phyloP scores from a whole-genome alignment of 768 basidiomycete genomes.

The Agaricus sinodeliciosus region DNA sequence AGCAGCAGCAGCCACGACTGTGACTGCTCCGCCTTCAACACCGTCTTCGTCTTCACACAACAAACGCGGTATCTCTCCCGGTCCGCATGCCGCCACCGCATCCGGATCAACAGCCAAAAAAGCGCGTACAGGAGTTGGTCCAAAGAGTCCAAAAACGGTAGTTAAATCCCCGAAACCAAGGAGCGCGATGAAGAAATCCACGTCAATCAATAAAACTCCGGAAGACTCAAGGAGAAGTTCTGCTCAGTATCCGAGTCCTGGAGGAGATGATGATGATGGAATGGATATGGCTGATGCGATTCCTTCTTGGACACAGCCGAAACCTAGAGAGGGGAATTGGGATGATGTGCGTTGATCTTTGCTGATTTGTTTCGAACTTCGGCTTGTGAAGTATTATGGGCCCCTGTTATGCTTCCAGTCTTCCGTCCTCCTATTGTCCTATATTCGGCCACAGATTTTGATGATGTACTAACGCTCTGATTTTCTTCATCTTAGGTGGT shows the following conservation, averaged over 20 bases:
- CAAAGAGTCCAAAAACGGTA: constrained; percentile 20
- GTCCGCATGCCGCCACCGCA: constrained; percentile 2
- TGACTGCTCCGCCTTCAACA: not conserved
- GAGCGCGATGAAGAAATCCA: constrained; percentile 26
- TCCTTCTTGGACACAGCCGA: constrained; percentile 76
- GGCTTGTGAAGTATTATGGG: not conserved
- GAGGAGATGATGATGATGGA: constrained; percentile 35
- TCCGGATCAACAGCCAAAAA: constrained; percentile 14
- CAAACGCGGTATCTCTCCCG: constrained; percentile 30
- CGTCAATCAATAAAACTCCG: constrained; percentile 22
- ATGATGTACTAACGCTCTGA: constrained; percentile 7
- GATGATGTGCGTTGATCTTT: constrained; percentile 54
- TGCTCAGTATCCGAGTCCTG: constrained; percentile 63
- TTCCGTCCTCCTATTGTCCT: not conserved
- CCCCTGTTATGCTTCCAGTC: too few relatives aligned
- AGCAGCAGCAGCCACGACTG: not conserved
- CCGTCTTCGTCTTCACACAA: not conserved
- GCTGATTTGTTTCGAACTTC: constrained; percentile 7
- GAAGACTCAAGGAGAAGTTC: constrained; percentile 47
- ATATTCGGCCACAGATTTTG: not conserved
- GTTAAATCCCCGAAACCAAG: constrained; percentile 28
- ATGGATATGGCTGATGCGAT: constrained; percentile 69
- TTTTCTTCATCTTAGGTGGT: constrained; percentile 48
- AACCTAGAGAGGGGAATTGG: constrained; percentile 68
- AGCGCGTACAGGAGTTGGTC: constrained; percentile 18